Base-by-base conservation (phyloP, 2,329 filamentous ascomycete species). In the Penicillium sp. region DNA sequence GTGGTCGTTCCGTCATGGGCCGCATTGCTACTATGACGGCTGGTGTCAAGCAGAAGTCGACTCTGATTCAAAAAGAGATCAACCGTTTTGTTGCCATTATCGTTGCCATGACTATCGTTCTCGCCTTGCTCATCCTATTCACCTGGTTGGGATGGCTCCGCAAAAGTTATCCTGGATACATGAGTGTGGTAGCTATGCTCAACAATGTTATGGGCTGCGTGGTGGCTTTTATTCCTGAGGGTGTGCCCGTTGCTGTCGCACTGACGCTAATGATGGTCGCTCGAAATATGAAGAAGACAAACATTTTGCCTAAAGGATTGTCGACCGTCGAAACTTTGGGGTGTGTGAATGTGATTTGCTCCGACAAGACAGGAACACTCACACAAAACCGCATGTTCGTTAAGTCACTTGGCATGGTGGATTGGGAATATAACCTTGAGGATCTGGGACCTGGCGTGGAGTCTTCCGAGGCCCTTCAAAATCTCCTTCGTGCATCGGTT, bases 321-420 rank as follows among this genome's bases (percentile, higher is more conserved):
- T 88, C 89, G 71, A 91, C 89, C 0, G 88, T 91, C 0, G 89
- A 92, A 72, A 92, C 88, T 0, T 79, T 92, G 2, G 89, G 89
- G 1, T 82, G 86, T 0, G 88, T 91, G 1, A 89, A 87, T 1
- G 83, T 90, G 9, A 86, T 92, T 33, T 90, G 88, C 70, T 90
- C 87, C 0, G 89, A 92, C 71, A 92, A 91, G 76, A 92, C 89
- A 0, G 89, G 89, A 41, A 73, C 67, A 0, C 55, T 76, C 76
- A 77, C 82, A 70, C 59, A 84, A 80, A 89, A 90, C 57, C 84
- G 85, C 59, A 90, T 91, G 89, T 79, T 82, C 0, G 87, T 90
- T 55, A 64, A 60, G 43, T 69, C 67, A 0, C 50, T 69, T 12
- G 65, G 64, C 14, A 62, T 69, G 51, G 61, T 69, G 1, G 67